Evolutionary conservation across 2,329 filamentous ascomycete species (phyloP).

Genomic region (Penicillium sp.): DNA sequence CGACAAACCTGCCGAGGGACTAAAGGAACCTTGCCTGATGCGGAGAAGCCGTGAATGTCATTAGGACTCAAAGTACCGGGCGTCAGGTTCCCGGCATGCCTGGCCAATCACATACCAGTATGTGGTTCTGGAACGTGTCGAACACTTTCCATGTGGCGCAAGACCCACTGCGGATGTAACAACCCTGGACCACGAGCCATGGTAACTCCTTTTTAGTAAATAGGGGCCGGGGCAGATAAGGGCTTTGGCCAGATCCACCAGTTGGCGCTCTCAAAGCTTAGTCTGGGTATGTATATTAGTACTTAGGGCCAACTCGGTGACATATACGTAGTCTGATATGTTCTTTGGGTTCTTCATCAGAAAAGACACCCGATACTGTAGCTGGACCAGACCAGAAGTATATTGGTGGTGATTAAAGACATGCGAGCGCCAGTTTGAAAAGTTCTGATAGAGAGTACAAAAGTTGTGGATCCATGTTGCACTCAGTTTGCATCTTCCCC

Average conservation of each 20-base stretch:
- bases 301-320: not conserved
- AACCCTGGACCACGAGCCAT: too few species aligned
- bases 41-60: not conserved
- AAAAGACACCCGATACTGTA: not conserved
- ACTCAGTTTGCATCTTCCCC: not conserved
- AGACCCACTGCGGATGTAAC: too few species aligned
- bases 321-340: not conserved
- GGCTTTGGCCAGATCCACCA: too few species aligned
- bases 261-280: too few species aligned
- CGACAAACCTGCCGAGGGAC: not conserved
- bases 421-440: not conserved
- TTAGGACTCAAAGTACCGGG: not conserved
- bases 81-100: not conserved
- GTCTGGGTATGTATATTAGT: not conserved
- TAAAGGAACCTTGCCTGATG: not conserved
- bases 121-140: not conserved
- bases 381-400: not conserved
- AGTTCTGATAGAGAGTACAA: not conserved
- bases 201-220: too few species aligned
- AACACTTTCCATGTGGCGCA: not conserved
- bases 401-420: too few species aligned
- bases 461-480: not conserved
- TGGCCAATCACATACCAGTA: not conserved
- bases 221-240: too few species aligned
- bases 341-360: not conserved